Conservation (phyloP, 441 rosid species). For the Pelargonium citronellum region DNA sequence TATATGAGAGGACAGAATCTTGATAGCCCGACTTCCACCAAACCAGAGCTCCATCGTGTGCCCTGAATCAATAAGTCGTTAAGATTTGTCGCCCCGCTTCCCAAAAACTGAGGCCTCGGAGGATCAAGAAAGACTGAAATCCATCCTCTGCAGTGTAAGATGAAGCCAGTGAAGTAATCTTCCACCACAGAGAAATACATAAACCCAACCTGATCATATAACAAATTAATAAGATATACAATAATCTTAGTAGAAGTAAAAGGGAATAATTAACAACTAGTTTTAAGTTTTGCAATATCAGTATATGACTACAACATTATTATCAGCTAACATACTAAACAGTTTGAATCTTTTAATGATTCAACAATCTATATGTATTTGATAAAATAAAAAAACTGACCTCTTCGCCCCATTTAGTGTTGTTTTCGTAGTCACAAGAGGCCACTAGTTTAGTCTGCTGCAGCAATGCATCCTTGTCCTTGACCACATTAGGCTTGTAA, state of each 20-base stretch:
- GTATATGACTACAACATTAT: too few relatives aligned
- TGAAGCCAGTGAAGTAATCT: constrained; percentile 29
- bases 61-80: constrained; percentile 31
- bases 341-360: neutral
- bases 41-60: constrained; percentile 38
- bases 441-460: neutral
- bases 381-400: neutral
- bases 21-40: constrained; percentile 29
- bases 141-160: constrained; percentile 32
- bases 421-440: neutral
- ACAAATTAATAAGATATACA: too few relatives aligned
- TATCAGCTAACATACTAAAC: neutral
- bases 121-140: constrained; percentile 25
- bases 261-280: too few relatives aligned
- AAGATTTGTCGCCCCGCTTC: constrained; percentile 27
- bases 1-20: constrained; percentile 30
- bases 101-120: constrained; percentile 29
- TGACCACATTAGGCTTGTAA: constrained; percentile 1
- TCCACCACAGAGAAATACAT: constrained; percentile 24
- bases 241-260: too few relatives aligned
- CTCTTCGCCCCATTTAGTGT: neutral
- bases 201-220: constrained; percentile 26
- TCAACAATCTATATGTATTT: too few relatives aligned
- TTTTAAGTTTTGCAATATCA: neutral
- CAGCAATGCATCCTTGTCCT: neutral